A percentile compares a stretch with the other conserved stretches of the same genome.
Evolutionary conservation across 2,329 filamentous ascomycete genomes (phyloP).

Genomic region (Pestalotiopsis sp.): DNA sequence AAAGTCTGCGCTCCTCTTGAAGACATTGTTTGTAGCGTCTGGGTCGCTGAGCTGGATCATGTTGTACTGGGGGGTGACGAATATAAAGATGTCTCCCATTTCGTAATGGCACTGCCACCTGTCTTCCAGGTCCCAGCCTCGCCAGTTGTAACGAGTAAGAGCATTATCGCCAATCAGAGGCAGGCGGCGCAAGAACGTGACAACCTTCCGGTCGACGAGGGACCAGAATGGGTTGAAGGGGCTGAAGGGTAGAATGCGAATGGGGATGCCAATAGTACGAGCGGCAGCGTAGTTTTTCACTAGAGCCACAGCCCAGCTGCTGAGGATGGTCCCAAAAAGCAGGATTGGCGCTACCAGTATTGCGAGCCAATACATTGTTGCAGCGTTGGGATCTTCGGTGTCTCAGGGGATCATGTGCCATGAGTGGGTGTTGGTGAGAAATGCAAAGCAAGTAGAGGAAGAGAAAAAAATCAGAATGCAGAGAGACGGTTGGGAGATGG

Average conservation of each 20-base stretch:
- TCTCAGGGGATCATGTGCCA: too few species aligned
- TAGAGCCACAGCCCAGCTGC: neutral
- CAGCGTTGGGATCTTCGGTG: too few species aligned
- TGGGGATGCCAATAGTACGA: neutral
- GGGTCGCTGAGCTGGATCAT: slow-evolving; percentile 2
- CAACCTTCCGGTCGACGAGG: neutral
- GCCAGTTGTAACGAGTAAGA: slow-evolving; percentile 7
- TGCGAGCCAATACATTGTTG: too few species aligned
- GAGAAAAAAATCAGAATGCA: too few species aligned
- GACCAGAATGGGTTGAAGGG: neutral
- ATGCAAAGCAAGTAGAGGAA: too few species aligned
- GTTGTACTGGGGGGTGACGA: slow-evolving; percentile 3
- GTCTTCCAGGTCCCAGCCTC: neutral
- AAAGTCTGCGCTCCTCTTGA: slow-evolving; percentile 4
- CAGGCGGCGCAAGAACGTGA: neutral
- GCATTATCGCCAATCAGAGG: neutral
- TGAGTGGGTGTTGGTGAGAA: too few species aligned
- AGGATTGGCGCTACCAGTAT: too few species aligned
- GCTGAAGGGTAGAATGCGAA: neutral
- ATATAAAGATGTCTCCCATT: slow-evolving; percentile 6
- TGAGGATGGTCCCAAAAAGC: too few species aligned
- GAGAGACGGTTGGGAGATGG: too few species aligned
- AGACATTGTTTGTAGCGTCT: neutral
- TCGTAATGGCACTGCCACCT: neutral
- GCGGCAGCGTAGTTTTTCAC: neutral